Evolutionary conservation across 768 basidiomycete genomes (phyloP), one percentile per base, ranked within the genome.

Genomic region (Aureoboletus auriporus): DNA sequence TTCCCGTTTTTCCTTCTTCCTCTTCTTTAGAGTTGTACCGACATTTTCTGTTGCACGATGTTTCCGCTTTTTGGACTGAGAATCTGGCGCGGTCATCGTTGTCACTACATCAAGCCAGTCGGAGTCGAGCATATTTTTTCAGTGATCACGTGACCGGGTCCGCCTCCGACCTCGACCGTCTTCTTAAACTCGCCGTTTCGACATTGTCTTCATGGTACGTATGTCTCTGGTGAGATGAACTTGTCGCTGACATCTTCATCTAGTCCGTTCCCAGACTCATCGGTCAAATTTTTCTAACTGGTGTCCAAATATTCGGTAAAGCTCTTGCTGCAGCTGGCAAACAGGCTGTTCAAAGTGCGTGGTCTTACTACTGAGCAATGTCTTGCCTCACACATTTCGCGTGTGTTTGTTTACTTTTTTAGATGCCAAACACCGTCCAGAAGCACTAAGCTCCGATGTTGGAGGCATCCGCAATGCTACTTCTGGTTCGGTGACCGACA

Each of bases 311-410:
- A 56, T 70, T 98, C 44, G 93, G 96, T 47, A 94, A 87, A 70
- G 96, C 96, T 37, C 81, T 98, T 46, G 72, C 77, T 30, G 93
- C 93, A 62, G 96, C 94, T 2, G 91, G 91, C 33, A 76, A 78
- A 58, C 96, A 99, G 67, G 95, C 94, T 10, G 82, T 88, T 37
- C 86, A 91, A 76, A 99, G 96, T 98, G 65, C 60, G 86, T 69
- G 28, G 39, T 47, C 47, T 23, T 50, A 35, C 29, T 33, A 20
- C 51, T 56, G 38, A 54, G 17, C 13, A 12, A 16, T 3, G 17
- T 27, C 28, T 16, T 14, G 16, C 9, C 23, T 44, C 17, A 34
- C 39, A 36, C 30, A 26, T 28, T 38, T 30, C n/a, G 36, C 16
- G 10, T 39, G 26, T 35, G 11, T 39, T 6, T 16, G 11, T 27